Base-by-base conservation (phyloP, 106 monocot species). In the Agapanthus africanus region DNA sequence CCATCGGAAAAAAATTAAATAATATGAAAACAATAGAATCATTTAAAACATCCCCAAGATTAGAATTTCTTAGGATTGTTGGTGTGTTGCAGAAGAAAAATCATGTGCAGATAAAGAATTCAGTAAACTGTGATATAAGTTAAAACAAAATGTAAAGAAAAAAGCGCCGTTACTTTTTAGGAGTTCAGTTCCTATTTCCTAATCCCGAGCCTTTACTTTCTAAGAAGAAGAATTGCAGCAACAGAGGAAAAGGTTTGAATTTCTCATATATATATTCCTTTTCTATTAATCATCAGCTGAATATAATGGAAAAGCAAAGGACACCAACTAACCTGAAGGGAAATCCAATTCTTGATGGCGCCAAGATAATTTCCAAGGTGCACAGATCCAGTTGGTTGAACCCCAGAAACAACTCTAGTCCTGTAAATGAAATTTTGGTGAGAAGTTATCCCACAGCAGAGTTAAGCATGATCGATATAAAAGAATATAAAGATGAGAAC, bases 361-460 rank as follows among this genome's bases (percentile, higher is more conserved):
- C 95, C 95, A 34, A 97, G 84, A 67, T 97, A 97, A 79, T 97
- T 92, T 44, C 95, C 95, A 41, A 97, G 88, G 69, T 97, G 95
- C n/a, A 97, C 79, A 23, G 86, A 74, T 72, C 95, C 95, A 27
- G 91, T 97, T n/a, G 95, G 95, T 63, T 97, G 95, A 37, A 97
- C 92, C 21, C 95, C 91, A 71, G 91, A 97, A 37, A 97, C 92
- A 39, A 92, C 92, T 74, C 95, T 83, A 80, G 87, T 89, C 80
- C 95, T 97, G 81, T 28, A 68, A 76, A 65, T 41, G 6, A 65
- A 38, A 22, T 37, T 65, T 65, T 21, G 21, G 21, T 38, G 22
- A 65, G 40, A 26, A 38, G 9, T 40, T 23, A 23, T 10, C 25
- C 9, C 18, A 37, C 4, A 63, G 33, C 6, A 63, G n/a, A 5